Percentiles rank a stretch among this genome's conserved stretches.
Conservation (phyloP, 2,329 filamentous ascomycete species). For the Drechslera avenae region DNA sequence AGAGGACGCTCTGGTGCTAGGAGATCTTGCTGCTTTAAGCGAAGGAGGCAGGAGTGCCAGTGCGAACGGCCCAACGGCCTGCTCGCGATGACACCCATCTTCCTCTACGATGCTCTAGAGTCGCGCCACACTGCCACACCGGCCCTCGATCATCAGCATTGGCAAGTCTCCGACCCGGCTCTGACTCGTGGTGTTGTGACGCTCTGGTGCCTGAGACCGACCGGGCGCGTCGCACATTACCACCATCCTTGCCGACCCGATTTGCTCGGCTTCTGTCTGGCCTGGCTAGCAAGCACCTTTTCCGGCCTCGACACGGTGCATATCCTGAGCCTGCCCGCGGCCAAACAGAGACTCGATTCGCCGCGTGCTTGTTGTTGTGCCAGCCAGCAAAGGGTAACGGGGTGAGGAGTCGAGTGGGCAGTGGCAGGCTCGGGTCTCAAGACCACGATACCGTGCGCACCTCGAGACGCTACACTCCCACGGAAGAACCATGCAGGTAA, state of each 20-base stretch:
- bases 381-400: constrained; percentile 4
- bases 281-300: too few relatives aligned
- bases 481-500: constrained; percentile 43
- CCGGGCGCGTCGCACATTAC: not conserved
- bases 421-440: constrained; percentile 23
- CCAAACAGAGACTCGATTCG: not conserved
- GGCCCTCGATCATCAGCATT: constrained; percentile 12
- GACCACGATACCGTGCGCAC: constrained; percentile 38
- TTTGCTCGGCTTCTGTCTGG: constrained; percentile 9
- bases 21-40: constrained; percentile 22
- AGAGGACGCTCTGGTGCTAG: constrained; percentile 12
- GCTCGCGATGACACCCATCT: constrained; percentile 11
- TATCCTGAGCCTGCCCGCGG: constrained; percentile 5
- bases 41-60: constrained; percentile 9
- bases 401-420: constrained; percentile 8
- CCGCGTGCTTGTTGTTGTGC: too few relatives aligned
- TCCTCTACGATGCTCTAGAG: constrained; percentile 14
- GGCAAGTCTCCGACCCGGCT: constrained; percentile 13
- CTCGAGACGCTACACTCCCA: constrained; percentile 31
- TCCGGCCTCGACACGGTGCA: constrained; percentile 1
- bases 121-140: constrained; percentile 13
- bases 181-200: constrained; percentile 21
- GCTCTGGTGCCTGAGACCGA: constrained; percentile 14
- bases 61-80: constrained; percentile 15
- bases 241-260: constrained; percentile 17